phyloP scores from a whole-genome alignment of 768 basidiomycete genomes.

The Hygrophoropsis aurantiaca region DNA sequence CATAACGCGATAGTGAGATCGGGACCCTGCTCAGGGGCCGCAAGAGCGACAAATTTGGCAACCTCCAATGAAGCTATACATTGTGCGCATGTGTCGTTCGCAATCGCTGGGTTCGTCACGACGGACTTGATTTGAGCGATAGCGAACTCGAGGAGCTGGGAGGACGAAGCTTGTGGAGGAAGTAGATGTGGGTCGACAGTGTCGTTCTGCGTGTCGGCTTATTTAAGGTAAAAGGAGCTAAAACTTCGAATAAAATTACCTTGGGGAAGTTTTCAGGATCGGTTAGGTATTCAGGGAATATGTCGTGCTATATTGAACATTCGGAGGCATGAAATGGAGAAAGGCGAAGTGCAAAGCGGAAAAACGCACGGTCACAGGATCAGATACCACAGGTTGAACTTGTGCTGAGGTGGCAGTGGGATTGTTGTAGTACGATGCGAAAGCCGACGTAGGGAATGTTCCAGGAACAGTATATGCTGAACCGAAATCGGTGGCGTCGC shows the following conservation, averaged over 20 bases:
- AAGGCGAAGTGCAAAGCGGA: slow-evolving; percentile 7
- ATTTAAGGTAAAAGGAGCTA: background rate
- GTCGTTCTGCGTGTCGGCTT: slow-evolving; percentile 32
- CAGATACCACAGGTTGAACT: slow-evolving; percentile 69
- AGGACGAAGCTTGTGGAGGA: slow-evolving; percentile 34
- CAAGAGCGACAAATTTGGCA: slow-evolving; percentile 43
- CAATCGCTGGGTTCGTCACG: slow-evolving; percentile 34
- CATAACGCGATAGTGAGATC: slow-evolving; percentile 40
- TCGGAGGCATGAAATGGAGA: background rate
- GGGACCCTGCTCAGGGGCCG: slow-evolving; percentile 42
- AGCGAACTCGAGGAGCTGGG: slow-evolving; percentile 38
- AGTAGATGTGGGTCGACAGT: slow-evolving; percentile 45
- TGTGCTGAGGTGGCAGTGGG: slow-evolving; percentile 69
- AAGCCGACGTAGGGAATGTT: slow-evolving; percentile 60
- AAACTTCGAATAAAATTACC: slow-evolving; percentile 14
- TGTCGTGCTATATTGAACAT: slow-evolving; percentile 40
- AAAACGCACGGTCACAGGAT: slow-evolving; percentile 55
- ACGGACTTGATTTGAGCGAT: slow-evolving; percentile 39
- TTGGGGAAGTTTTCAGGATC: slow-evolving; percentile 59
- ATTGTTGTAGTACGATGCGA: slow-evolving; percentile 62
- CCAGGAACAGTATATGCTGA: slow-evolving; percentile 62
- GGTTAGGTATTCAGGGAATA: slow-evolving; percentile 60
- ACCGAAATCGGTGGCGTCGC: slow-evolving; percentile 18
- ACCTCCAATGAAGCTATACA: slow-evolving; percentile 41
- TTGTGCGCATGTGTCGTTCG: slow-evolving; percentile 34